Conservation (phyloP, 2,329 filamentous ascomycete species). For the Venturiaceae sp. region DNA sequence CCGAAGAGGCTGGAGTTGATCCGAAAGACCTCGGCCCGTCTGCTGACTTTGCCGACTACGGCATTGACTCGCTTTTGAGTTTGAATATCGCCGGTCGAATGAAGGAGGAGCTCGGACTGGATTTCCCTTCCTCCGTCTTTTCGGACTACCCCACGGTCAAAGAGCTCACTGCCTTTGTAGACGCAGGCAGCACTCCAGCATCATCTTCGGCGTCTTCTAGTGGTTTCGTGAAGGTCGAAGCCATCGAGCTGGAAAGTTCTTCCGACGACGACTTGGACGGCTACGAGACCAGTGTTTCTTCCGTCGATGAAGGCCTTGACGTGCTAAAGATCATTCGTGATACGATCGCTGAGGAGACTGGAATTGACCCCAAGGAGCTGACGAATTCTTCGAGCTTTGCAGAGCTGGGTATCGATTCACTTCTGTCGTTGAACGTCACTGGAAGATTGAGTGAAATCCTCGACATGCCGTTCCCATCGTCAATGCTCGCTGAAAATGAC, state of each 20-base stretch:
- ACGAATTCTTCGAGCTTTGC: slow-evolving; percentile 15
- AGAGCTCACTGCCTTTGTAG: slow-evolving; percentile 37
- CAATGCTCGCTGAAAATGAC: slow-evolving; percentile 36
- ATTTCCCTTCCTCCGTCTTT: slow-evolving; percentile 49
- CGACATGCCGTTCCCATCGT: background rate
- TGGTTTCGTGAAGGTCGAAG: slow-evolving; percentile 22
- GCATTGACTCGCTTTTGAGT: slow-evolving; percentile 19
- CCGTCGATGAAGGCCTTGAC: slow-evolving; percentile 19
- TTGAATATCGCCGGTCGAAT: slow-evolving; percentile 17
- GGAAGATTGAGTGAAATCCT: slow-evolving; percentile 12
- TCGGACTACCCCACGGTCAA: slow-evolving; percentile 50
- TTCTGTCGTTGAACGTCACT: slow-evolving; percentile 17
- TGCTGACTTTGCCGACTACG: slow-evolving; percentile 15
- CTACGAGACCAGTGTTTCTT: slow-evolving; percentile 25
- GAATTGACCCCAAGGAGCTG: slow-evolving; percentile 13
- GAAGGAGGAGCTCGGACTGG: slow-evolving; percentile 42
- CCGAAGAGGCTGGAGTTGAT: slow-evolving; percentile 14
- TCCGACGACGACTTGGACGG: slow-evolving; percentile 13
- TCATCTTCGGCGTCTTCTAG: slow-evolving; percentile 25
- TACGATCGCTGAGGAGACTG: slow-evolving; percentile 15
- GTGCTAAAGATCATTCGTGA: slow-evolving; percentile 22
- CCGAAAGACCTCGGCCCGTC: slow-evolving; percentile 15
- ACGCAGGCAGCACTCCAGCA: slow-evolving; percentile 30
- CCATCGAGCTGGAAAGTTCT: slow-evolving; percentile 4
- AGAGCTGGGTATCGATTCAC: slow-evolving; percentile 19